Percentiles rank a stretch among this genome's conserved stretches.
Evolutionary conservation across 805 yeast species (phyloP).

Genomic region (Kazachstania bromeliacearum): DNA sequence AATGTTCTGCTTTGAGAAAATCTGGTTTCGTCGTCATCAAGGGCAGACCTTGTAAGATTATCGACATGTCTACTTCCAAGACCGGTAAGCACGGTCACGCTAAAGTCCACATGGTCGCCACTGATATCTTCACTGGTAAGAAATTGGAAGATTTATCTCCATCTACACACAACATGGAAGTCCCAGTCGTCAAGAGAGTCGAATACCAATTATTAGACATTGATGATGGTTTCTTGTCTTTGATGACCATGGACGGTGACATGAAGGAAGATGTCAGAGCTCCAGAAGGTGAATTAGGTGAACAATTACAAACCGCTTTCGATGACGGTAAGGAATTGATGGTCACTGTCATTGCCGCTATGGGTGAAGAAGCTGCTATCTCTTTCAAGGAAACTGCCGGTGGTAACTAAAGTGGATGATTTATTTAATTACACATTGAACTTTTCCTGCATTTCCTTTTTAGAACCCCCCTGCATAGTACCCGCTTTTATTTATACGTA

Average conservation of each 20-base stretch:
- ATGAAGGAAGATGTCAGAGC: constrained; percentile 97
- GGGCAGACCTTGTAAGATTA: constrained; percentile 98
- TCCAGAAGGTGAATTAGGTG: constrained; percentile 97
- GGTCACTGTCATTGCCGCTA: constrained; percentile 91
- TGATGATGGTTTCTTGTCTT: constrained; percentile 92
- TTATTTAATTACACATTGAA: too few relatives aligned
- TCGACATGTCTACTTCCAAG: constrained; percentile 98
- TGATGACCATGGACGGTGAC: constrained; percentile 94
- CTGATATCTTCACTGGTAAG: constrained; percentile 96
- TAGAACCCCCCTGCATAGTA: neutral
- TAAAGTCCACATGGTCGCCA: constrained; percentile 97
- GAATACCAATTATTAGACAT: constrained; percentile 94
- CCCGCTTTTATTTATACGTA: too few relatives aligned
- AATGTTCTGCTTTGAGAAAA: constrained; percentile 99
- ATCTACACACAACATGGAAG: constrained; percentile 99
- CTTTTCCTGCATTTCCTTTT: too few relatives aligned
- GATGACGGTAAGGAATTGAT: constrained; percentile 95
- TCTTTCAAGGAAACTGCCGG: constrained; percentile 98
- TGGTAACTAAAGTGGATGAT: too few relatives aligned
- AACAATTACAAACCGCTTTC: constrained; percentile 77
- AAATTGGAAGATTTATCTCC: constrained; percentile 98
- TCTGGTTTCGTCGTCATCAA: constrained; percentile 97
- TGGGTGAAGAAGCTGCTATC: constrained; percentile 98
- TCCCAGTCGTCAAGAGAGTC: constrained; percentile 88
- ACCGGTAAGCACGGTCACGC: constrained; percentile 99